A percentile compares a stretch with the other conserved stretches of the same genome.
Evolutionary conservation across 768 basidiomycete genomes (phyloP).

Genomic region (Macrocybe gigantea): DNA sequence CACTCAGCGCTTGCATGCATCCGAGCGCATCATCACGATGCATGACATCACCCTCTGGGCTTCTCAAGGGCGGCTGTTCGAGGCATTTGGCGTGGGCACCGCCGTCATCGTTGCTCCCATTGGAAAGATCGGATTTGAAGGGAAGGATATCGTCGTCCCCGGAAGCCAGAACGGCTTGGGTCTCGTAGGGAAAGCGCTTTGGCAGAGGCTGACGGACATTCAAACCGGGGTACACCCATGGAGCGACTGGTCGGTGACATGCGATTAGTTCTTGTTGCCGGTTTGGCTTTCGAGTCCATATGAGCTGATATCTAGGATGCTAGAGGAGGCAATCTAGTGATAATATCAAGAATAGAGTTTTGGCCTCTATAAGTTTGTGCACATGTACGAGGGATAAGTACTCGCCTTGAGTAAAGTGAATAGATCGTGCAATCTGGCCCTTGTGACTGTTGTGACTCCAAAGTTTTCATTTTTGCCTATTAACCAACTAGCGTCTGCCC

Average conservation of each 20-base stretch:
- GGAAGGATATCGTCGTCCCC: constrained; percentile 43
- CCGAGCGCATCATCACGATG: constrained; percentile 61
- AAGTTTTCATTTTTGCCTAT: too few relatives aligned
- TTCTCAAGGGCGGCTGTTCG: constrained; percentile 52
- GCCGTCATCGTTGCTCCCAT: constrained; percentile 67
- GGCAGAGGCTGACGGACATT: constrained; percentile 57
- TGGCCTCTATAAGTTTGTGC: too few relatives aligned
- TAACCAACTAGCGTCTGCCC: too few relatives aligned
- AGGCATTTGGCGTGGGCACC: constrained; percentile 76
- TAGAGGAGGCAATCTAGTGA: too few relatives aligned
- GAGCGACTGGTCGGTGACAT: constrained; percentile 55
- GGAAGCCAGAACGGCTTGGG: constrained; percentile 40
- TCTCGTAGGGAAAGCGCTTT: constrained; percentile 58
- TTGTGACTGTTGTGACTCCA: too few relatives aligned
- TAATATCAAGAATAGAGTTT: too few relatives aligned
- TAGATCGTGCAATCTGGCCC: too few relatives aligned
- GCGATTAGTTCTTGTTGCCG: background rate
- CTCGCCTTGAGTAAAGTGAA: too few relatives aligned
- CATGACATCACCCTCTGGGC: constrained; percentile 42
- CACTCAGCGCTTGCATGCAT: constrained; percentile 30
- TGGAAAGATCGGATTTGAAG: constrained; percentile 49
- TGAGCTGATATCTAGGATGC: too few relatives aligned
- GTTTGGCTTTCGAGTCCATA: too few relatives aligned
- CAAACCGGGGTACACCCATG: constrained; percentile 64
- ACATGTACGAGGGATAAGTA: too few relatives aligned